These are phyloP conservation scores for Capronia americana DNA, from an alignment of 2,329 filamentous ascomycete species.

Conservation along the genomic window DNA sequence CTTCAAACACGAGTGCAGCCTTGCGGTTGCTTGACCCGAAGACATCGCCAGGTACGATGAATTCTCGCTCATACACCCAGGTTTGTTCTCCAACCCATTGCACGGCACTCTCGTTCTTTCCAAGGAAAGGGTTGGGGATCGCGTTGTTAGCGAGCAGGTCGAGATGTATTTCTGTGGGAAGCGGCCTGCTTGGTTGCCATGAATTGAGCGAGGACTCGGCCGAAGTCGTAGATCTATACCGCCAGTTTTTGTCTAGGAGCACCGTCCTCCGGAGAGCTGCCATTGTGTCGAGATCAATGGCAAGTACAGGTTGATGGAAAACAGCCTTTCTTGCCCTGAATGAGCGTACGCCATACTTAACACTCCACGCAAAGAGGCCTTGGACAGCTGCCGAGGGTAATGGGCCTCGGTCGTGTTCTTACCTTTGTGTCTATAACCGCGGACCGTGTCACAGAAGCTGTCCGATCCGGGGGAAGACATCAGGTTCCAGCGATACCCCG, in stretches of 20 bases:
- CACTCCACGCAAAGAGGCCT: too few species aligned
- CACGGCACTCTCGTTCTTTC: slow-evolving; percentile 72
- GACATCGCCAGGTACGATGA: slow-evolving; percentile 52
- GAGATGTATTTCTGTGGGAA: slow-evolving; percentile 23
- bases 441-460: too few species aligned
- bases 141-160: slow-evolving; percentile 46
- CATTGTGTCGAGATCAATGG: background rate
- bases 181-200: slow-evolving; percentile 11
- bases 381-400: too few species aligned
- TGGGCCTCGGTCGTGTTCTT: too few species aligned
- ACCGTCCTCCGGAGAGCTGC: background rate
- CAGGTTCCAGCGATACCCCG: too few species aligned
- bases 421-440: too few species aligned
- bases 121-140: slow-evolving; percentile 68
- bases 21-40: slow-evolving; percentile 33
- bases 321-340: too few species aligned
- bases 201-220: background rate
- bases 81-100: slow-evolving; percentile 76
- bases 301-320: too few species aligned
- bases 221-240: slow-evolving; percentile 6
- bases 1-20: slow-evolving; percentile 74
- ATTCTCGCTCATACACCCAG: slow-evolving; percentile 72
- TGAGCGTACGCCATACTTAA: too few species aligned
- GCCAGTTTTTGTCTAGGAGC: background rate
- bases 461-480: too few species aligned